Percentiles rank a stretch among this genome's conserved stretches.
Evolutionary conservation across 306 rosid species (phyloP).

Genomic region (Sphenostylis stenocarpa): DNA sequence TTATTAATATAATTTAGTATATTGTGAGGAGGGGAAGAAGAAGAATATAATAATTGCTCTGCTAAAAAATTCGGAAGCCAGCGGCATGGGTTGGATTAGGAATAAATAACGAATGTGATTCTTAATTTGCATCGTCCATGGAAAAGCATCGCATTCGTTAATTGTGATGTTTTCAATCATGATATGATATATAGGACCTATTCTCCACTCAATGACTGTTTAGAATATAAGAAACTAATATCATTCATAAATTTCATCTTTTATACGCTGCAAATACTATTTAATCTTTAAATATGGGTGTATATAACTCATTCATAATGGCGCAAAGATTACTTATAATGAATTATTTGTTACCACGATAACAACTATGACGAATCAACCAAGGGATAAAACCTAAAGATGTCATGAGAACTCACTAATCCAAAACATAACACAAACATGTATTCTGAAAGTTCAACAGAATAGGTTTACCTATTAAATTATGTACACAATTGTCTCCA

Average conservation of each 20-base stretch:
- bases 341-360: no score
- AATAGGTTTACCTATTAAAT: background rate
- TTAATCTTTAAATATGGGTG: no score
- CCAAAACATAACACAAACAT: no score
- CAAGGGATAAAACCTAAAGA: no score
- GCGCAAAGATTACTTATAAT: no score
- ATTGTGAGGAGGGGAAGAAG: no score
- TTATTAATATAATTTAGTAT: no score
- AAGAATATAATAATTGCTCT: background rate
- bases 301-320: no score
- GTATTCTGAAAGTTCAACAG: no score
- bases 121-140: background rate
- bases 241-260: background rate
- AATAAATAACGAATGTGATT: background rate
- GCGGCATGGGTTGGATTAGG: background rate
- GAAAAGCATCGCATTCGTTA: conserved; percentile 33
- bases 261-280: background rate
- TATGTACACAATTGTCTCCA: conserved; percentile 50
- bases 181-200: background rate
- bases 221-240: background rate
- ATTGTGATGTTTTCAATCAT: background rate
- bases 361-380: no score
- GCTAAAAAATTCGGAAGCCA: background rate
- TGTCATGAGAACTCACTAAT: no score
- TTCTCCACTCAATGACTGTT: background rate